phyloP scores from a whole-genome alignment of 441 rosid genomes.

The Sinapis alba region DNA sequence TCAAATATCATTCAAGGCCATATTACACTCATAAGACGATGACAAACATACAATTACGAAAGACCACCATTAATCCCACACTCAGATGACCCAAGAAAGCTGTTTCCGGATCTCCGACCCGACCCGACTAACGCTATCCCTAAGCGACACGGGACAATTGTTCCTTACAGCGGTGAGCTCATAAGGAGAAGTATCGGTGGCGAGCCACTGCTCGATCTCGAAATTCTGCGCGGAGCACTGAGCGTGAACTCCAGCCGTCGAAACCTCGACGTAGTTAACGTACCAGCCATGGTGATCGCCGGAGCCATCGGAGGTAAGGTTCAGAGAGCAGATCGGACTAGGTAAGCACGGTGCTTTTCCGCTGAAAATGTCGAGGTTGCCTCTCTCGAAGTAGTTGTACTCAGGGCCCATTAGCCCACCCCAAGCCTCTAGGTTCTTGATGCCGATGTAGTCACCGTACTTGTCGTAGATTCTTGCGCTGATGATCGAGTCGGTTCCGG shows the following conservation, averaged over 20 bases:
- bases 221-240: constrained; percentile 55
- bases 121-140: constrained; percentile 28
- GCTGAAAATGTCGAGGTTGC: constrained; percentile 83
- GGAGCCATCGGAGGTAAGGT: constrained; percentile 71
- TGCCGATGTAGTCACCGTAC: constrained; percentile 45
- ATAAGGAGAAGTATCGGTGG: constrained; percentile 60
- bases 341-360: constrained; percentile 62
- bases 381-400: constrained; percentile 77
- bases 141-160: constrained; percentile 38
- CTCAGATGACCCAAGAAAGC: constrained; percentile 34
- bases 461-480: constrained; percentile 52
- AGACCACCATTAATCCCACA: no score
- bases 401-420: constrained; percentile 74
- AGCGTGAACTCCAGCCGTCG: constrained; percentile 55
- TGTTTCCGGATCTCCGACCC: constrained; percentile 37
- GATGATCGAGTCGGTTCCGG: constrained; percentile 70
- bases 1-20: constrained; percentile 7
- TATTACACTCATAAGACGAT: constrained; percentile 18
- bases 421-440: constrained; percentile 61
- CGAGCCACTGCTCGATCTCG: constrained; percentile 84
- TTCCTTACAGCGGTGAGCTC: constrained; percentile 57
- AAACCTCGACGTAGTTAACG: constrained; percentile 74
- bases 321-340: constrained; percentile 59
- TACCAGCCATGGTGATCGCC: constrained; percentile 83
- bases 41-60: constrained; percentile 7